Conservation (phyloP, 176 grass and related monocot species). For the Triticum turgidum region DNA sequence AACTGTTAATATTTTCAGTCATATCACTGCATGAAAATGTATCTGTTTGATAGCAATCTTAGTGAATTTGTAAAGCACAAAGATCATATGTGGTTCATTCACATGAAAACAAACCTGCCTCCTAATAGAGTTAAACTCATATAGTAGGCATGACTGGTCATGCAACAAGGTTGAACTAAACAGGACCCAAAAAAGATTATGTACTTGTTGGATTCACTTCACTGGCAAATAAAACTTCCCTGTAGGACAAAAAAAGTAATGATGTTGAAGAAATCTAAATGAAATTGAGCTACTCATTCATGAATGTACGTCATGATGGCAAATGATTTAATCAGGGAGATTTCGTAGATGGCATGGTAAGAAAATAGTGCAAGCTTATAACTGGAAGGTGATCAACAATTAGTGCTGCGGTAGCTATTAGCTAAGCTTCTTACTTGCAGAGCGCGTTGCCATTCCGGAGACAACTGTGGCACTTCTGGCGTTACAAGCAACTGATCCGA, state of each 20-base stretch:
- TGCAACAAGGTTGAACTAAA: conserved; percentile 4
- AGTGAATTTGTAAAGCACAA: background rate
- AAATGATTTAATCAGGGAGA: background rate
- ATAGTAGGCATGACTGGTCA: background rate
- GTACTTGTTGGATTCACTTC: background rate
- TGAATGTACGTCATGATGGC: background rate
- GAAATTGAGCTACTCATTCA: background rate
- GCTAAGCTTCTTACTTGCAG: conserved; percentile 15
- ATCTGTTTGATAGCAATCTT: background rate
- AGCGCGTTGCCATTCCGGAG: conserved; percentile 50
- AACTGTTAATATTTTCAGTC: background rate
- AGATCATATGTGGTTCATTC: background rate
- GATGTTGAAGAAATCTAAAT: background rate
- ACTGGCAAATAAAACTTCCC: background rate
- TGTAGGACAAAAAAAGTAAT: too few species aligned
- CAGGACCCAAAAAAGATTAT: background rate
- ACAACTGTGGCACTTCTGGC: conserved; percentile 51
- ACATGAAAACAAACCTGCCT: background rate
- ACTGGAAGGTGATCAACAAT: background rate
- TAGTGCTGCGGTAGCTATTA: background rate
- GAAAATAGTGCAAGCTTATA: background rate
- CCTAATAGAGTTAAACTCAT: background rate
- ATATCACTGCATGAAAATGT: background rate
- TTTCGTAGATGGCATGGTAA: background rate
- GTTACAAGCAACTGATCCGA: conserved; percentile 51